Conservation (phyloP, 1,139 yeast genomes). For the Eremothecium gossypii region DNA sequence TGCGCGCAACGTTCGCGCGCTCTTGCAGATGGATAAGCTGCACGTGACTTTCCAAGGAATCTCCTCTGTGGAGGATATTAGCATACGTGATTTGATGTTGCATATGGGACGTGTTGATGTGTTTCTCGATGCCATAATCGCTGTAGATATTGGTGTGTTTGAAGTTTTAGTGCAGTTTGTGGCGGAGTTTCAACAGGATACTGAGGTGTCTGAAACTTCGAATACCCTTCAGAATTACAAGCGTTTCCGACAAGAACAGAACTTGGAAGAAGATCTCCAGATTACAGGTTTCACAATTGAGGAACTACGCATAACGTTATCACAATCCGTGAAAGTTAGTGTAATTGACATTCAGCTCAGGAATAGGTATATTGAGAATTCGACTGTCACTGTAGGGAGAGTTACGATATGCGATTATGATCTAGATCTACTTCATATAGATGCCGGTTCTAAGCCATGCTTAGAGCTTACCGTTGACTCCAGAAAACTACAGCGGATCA, state of each 20-base stretch:
- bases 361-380: neutral
- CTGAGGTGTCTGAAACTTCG: neutral
- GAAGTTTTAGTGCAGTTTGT: conserved; percentile 2
- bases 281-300: conserved; percentile 9
- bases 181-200: neutral
- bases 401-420: neutral
- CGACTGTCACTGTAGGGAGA: neutral
- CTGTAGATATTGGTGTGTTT: conserved; percentile 9
- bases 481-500: neutral
- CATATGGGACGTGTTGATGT: conserved; percentile 11
- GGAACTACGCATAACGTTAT: conserved; percentile 7
- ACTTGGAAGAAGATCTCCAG: conserved; percentile 9
- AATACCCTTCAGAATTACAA: conserved; percentile 12
- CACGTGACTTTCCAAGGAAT: conserved; percentile 45
- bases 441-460: neutral
- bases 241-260: conserved; percentile 22
- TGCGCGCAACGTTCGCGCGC: conserved; percentile 8
- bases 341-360: conserved; percentile 10
- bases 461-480: neutral
- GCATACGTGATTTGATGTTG: conserved; percentile 12
- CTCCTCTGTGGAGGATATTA: conserved; percentile 38
- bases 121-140: conserved; percentile 9
- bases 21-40: conserved; percentile 31
- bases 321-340: conserved; percentile 7
- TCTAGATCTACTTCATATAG: neutral